A percentile compares a stretch with the other conserved stretches of the same genome.
Evolutionary conservation across 805 yeast species (phyloP).

Genomic region (Metschnikowia proteae): DNA sequence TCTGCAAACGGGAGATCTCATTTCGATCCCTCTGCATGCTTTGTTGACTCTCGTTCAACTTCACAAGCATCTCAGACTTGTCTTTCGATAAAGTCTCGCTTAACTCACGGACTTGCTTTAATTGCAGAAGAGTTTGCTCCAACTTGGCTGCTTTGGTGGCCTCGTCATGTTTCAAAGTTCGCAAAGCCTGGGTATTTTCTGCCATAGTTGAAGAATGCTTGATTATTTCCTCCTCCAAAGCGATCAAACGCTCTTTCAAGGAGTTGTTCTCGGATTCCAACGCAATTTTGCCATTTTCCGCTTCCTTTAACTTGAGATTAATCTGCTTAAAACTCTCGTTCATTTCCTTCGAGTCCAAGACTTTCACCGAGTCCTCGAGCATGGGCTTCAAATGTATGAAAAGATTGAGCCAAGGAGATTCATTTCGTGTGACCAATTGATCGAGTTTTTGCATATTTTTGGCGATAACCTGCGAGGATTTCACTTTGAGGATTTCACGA

Average conservation of each 20-base stretch:
- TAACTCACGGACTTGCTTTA: constrained; percentile 28
- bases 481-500: constrained; percentile 51
- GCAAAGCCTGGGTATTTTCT: constrained; percentile 46
- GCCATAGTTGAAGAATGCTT: constrained; percentile 31
- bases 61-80: constrained; percentile 22
- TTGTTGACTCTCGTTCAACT: constrained; percentile 22
- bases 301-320: constrained; percentile 40
- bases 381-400: constrained; percentile 72
- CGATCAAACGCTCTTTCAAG: constrained; percentile 33
- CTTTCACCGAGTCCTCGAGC: constrained; percentile 58
- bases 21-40: background rate
- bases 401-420: constrained; percentile 64
- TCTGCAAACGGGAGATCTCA: constrained; percentile 1
- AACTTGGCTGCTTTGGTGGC: constrained; percentile 26
- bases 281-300: constrained; percentile 26
- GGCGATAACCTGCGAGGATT: constrained; percentile 68
- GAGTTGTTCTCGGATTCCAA: constrained; percentile 37
- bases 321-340: constrained; percentile 53
- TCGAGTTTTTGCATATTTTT: constrained; percentile 55
- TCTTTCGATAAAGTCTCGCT: constrained; percentile 32
- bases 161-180: constrained; percentile 41
- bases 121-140: constrained; percentile 25
- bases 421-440: constrained; percentile 40
- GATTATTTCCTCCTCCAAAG: constrained; percentile 33
- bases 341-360: constrained; percentile 53